These are phyloP conservation scores for Penicillium steckii DNA, from an alignment of 495 filamentous ascomycete species.

Conservation along the genomic window DNA sequence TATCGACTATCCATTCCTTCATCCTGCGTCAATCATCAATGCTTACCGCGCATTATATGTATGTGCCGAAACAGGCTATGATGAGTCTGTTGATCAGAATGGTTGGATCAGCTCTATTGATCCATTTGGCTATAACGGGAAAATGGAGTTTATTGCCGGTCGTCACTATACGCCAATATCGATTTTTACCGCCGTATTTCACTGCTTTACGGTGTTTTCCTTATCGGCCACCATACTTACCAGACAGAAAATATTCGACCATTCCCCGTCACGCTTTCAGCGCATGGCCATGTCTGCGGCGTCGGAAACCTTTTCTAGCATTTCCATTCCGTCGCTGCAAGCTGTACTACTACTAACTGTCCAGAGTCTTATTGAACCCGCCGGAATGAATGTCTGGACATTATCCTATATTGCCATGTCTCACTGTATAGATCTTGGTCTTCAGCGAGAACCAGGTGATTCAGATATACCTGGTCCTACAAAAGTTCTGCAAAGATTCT, in stretches of 20 bases:
- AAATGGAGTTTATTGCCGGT: slow-evolving; percentile 3
- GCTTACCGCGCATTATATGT: slow-evolving; percentile 20
- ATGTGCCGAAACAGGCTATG: slow-evolving; percentile 11
- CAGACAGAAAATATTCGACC: slow-evolving; percentile 24
- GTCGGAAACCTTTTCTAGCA: slow-evolving; percentile 19
- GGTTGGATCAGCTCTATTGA: slow-evolving; percentile 17
- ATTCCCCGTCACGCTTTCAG: slow-evolving; percentile 18
- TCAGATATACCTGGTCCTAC: slow-evolving; percentile 4
- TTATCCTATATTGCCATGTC: slow-evolving; percentile 25
- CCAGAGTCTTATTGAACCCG: slow-evolving; percentile 19
- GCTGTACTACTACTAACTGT: slow-evolving; percentile 17
- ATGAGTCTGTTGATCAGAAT: slow-evolving; percentile 12
- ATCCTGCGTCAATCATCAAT: slow-evolving; percentile 18
- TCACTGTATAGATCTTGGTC: slow-evolving; percentile 23
- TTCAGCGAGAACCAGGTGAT: slow-evolving; percentile 21
- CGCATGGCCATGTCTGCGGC: slow-evolving; percentile 18
- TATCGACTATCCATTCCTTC: slow-evolving; percentile 24
- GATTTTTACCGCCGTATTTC: slow-evolving; percentile 16
- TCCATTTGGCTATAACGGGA: slow-evolving; percentile 19
- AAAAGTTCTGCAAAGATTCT: slow-evolving; percentile 11
- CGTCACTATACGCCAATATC: slow-evolving; percentile 14
- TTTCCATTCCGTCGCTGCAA: slow-evolving; percentile 20
- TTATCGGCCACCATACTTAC: slow-evolving; percentile 22
- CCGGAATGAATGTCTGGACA: slow-evolving; percentile 26
- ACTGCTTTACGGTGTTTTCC: slow-evolving; percentile 24